Evolutionary conservation across 345 rosid genomes (phyloP), one percentile per base, ranked within the genome.

Genomic region (Bruguiera gymnorhiza): DNA sequence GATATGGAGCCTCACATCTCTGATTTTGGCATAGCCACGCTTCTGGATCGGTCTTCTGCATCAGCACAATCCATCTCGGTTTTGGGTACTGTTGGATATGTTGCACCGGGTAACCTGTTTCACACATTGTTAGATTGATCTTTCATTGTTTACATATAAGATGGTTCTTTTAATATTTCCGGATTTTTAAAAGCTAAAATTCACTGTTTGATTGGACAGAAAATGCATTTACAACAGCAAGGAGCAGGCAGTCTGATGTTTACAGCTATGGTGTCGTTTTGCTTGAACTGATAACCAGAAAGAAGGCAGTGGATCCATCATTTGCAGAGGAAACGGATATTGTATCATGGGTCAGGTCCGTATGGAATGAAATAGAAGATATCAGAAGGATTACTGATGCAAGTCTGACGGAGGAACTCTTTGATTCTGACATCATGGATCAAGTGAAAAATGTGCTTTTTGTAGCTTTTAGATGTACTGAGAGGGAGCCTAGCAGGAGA

Each of bases 1-100:
- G 86, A 90, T 27, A 81, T 88, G 84, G 96, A 86, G 79, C 87
- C 98, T 70, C 96, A 78, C 60, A 83, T 92, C 73, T 86, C 96
- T 0, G 98, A 90, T 70, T 92, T 92, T 24, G 98, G 98, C 56
- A 84, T 90, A 2, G 92, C 92, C 60, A 84, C 84, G 81, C 80
- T 90, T 66, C 79, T 92, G 4, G 89, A 87, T 60, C 78, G 80
- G 62, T 78, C 87, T 23, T 75, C 85, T 9, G 56, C 79, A 43
- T 73, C 87, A 36, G 63, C 81, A n/a, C 73, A 60, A 15, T 66
- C 76, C 30, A 54, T n/a, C 11, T 23, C 78, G 6, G 78, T 90
- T 61, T 75, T 75, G 8, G 98, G 98, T 39, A 92, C 98, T 15
- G 68, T 84, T 15, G 98, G 96, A 10, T 88, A 92, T 62, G 88